Evolutionary conservation across 768 basidiomycete species (phyloP).

Genomic region (Dioszegia crocea): DNA sequence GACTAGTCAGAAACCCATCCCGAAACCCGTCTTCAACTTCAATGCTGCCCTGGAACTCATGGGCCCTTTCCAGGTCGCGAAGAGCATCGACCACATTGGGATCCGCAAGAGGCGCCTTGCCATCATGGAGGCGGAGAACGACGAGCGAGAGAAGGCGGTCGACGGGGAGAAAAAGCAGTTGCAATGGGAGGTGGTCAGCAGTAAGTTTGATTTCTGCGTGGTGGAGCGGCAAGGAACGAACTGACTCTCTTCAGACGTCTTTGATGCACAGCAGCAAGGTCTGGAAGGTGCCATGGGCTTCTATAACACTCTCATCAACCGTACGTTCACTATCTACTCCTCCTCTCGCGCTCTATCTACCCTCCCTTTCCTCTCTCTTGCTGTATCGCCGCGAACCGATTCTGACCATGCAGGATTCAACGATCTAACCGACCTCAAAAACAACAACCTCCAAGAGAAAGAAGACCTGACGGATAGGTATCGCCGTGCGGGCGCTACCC

Average conservation of each 20-base stretch:
- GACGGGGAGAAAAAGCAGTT: background rate
- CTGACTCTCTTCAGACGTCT: background rate
- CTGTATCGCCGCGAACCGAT: no score
- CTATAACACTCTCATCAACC: background rate
- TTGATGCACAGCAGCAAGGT: background rate
- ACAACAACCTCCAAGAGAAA: background rate
- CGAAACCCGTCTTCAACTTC: background rate
- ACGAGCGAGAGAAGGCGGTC: background rate
- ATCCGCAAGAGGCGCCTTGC: no score
- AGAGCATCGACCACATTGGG: background rate
- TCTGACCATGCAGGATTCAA: no score
- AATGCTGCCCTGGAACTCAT: background rate
- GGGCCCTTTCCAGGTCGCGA: background rate
- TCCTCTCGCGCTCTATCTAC: background rate
- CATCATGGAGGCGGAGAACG: background rate
- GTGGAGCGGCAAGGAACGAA: background rate
- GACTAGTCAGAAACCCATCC: background rate
- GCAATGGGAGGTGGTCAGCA: background rate
- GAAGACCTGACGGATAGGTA: slow-evolving; percentile 3
- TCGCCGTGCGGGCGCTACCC: background rate
- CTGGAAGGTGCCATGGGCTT: background rate
- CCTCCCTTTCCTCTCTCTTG: background rate
- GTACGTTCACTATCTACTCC: background rate
- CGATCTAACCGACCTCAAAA: slow-evolving; percentile 1
- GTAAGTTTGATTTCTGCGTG: background rate